Base-by-base conservation (phyloP, 805 yeast species). In the Metschnikowia lachancei region DNA sequence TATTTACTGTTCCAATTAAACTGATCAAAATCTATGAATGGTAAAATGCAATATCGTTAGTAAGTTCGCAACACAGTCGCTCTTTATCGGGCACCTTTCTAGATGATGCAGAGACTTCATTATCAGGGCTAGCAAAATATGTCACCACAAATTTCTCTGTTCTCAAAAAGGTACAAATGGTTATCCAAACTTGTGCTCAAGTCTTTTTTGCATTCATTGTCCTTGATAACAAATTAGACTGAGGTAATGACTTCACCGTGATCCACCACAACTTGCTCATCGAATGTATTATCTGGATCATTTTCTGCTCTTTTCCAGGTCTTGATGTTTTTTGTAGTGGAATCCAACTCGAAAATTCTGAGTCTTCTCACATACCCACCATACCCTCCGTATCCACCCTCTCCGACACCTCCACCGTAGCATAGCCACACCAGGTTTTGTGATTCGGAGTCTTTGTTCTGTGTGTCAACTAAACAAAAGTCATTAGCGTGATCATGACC, bases 401-500 rank as follows among this genome's bases (percentile, higher is more conserved):
- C 95, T 13, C 98, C 99, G 4, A 79, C 76, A 1, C 83, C 95
- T 20, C 99, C 99, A 3, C 96, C 99, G 61, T 89, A 90, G 60
- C 99, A 94, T 29, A 94, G 68, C 95, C 96, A 88, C 28, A 85
- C 65, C 46, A 67, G 67, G 56, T 73, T 63, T 30, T 61, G 59
- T 4, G 51, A 36, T n/a, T 55, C 55, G 7, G 55, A 49, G n/a
- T 68, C 62, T 36, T 61, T 53, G 19, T 36, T 36, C 29, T 52
- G 52, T 18, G 70, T 63, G 53, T 86, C 85, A 42, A 74, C 65
- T 49, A 87, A 66, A 65, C 99, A 94, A 62, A 78, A 94, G 60
- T 94, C 98, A 64, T 94, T 94, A 56, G 89, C 87, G 63, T 94
- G 99, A 60, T 94, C 99, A 63, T 94, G 99, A 0, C 99, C 99